phyloP scores from a whole-genome alignment of 352 stramenopile species.

The Elongisporangium anandrum region DNA sequence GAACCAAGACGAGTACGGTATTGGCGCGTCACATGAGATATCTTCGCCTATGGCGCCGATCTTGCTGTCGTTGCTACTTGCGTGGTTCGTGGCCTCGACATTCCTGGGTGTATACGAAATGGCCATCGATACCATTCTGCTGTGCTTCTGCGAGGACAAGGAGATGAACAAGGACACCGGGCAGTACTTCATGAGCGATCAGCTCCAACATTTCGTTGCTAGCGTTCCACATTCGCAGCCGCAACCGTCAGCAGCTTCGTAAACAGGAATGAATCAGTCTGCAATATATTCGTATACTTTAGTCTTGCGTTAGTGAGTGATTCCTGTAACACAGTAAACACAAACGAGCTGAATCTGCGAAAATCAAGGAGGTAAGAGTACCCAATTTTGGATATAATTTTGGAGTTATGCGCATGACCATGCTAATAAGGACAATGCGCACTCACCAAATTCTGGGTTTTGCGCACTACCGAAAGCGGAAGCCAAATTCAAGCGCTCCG shows the following conservation, averaged over 20 bases:
- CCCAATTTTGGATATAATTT: no score
- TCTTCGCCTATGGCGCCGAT: constrained; percentile 82
- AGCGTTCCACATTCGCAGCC: constrained; percentile 27
- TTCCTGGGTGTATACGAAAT: constrained; percentile 96
- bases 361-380: no score
- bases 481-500: no score
- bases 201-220: constrained; percentile 63
- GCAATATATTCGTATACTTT: no score
- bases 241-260: constrained; percentile 1
- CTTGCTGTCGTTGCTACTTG: constrained; percentile 87
- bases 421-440: no score
- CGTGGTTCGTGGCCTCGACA: constrained; percentile 92
- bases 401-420: no score
- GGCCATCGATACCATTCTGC: constrained; percentile 92
- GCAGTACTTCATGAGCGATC: constrained; percentile 78
- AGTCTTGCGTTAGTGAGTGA: no score
- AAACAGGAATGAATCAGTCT: no score
- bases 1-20: constrained; percentile 42
- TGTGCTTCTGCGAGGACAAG: constrained; percentile 95
- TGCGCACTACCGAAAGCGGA: no score
- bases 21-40: constrained; percentile 56
- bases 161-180: constrained; percentile 64
- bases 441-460: no score
- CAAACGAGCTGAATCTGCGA: no score
- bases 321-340: no score